Evolutionary conservation across 176 grass and related monocot genomes (phyloP).

Genomic region (Musa troglodytarum): DNA sequence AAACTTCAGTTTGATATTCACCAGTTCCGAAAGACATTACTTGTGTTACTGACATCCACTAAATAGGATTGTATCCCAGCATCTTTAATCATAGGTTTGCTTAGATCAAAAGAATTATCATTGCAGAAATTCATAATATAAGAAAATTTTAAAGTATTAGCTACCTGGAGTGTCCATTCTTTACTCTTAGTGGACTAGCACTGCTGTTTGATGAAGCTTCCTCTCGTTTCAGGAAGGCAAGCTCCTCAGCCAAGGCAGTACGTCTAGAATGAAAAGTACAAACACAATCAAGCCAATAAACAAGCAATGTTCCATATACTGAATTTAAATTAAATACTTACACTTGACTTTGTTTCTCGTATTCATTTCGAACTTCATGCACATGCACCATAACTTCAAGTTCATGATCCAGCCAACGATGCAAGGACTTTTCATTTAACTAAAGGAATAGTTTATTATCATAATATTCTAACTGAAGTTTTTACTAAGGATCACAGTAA

Average conservation of each 20-base stretch:
- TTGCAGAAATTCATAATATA: not conserved
- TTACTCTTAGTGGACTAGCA: conserved; percentile 56
- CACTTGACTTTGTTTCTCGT: conserved; percentile 99
- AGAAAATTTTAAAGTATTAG: not conserved
- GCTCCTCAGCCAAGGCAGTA: conserved; percentile 82
- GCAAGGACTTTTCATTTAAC: conserved; percentile 69
- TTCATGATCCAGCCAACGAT: conserved; percentile 97
- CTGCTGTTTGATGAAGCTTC: conserved; percentile 34
- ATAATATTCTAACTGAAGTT: conserved; percentile 31
- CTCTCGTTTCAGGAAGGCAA: conserved; percentile 78
- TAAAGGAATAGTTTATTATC: too few relatives aligned
- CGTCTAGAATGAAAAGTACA: conserved; percentile 41
- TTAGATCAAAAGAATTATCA: not conserved
- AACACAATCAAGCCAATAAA: not conserved
- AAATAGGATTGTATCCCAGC: not conserved
- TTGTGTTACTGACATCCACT: conserved; percentile 9
- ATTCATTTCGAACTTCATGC: conserved; percentile 94
- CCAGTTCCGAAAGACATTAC: not conserved
- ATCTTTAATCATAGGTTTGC: not conserved
- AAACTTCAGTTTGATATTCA: not conserved
- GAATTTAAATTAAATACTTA: conserved; percentile 31
- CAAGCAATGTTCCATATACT: not conserved
- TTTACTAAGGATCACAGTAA: not conserved
- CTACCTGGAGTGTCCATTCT: conserved; percentile 84
- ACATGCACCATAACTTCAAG: conserved; percentile 98